These are phyloP conservation scores for Mentha longifolia DNA, from an alignment of 257 asterid species.

Conservation along the genomic window DNA sequence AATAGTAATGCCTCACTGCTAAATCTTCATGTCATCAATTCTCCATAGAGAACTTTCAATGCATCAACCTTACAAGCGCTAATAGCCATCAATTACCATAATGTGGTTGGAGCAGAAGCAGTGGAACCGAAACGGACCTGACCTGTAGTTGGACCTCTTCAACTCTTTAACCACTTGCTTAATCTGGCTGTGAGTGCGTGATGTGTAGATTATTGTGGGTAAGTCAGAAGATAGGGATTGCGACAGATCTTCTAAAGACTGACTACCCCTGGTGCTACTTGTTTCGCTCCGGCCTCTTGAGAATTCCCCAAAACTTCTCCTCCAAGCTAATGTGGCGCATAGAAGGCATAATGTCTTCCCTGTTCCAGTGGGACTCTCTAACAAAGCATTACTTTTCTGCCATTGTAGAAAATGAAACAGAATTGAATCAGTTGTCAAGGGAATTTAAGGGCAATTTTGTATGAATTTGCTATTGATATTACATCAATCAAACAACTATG, in stretches of 20 bases:
- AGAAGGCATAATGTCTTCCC: conserved; percentile 95
- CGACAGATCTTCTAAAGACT: conserved; percentile 43
- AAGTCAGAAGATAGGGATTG: conserved; percentile 58
- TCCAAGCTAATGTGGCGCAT: conserved; percentile 97
- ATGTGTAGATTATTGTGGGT: conserved; percentile 80
- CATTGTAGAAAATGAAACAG: conserved; percentile 30
- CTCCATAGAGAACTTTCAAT: conserved; percentile 6
- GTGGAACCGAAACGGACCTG: conserved; percentile 39
- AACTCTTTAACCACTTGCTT: conserved; percentile 92
- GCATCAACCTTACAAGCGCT: conserved; percentile 5
- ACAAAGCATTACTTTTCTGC: conserved; percentile 79
- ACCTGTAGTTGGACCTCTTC: conserved; percentile 94
- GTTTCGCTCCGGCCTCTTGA: conserved; percentile 61
- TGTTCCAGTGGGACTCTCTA: conserved; percentile 99
- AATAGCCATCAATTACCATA: not conserved
- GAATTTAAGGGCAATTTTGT: not conserved
- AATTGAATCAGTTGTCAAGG: conserved; percentile 4
- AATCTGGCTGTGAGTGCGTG: conserved; percentile 99
- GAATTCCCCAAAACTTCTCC: conserved; percentile 88
- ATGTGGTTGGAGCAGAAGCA: conserved; percentile 23
- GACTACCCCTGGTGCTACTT: conserved; percentile 53
- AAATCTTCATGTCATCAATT: not conserved
- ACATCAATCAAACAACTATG: conserved; percentile 5
- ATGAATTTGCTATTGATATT: conserved; percentile 10
- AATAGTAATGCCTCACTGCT: not conserved